Evolutionary conservation across 2,329 filamentous ascomycete genomes (phyloP), one percentile per base, ranked within the genome.

Genomic region (Verticillium klebahnii): DNA sequence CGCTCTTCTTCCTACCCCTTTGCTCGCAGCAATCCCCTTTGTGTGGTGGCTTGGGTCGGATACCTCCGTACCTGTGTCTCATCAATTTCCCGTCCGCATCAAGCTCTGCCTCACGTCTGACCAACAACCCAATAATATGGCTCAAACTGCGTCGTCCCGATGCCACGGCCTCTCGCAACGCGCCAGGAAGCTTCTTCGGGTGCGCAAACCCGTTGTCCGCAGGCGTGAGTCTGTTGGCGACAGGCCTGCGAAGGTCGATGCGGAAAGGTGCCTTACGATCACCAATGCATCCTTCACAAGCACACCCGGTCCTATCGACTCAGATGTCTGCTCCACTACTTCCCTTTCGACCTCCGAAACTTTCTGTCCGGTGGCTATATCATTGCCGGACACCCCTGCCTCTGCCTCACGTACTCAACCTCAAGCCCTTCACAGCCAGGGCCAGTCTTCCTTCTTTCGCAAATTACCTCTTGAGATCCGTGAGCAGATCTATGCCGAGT

Each of bases 401-500:
- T 25, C 6, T 23, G 5, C 45, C 11, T 11, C 45, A 52, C 11
- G 6, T 25, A 5, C 19, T 14, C n/a, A 32, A 19, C 3, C 25
- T 8, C 31, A 31, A 58, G 9, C 19, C 29, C 8, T 17, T 8
- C 54, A 62, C n/a, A 54, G 37, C 32, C 60, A 59, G 9, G 15
- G 32, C 31, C 61, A 63, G 17, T 65, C 63, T 1, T 29, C 23
- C 11, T 60, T 63, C 50, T 65, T 65, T 8, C 55, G 55, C 3
- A 39, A 52, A 9, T 56, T 65, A 7, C 64, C 64, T 9, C 59
- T 56, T 8, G 64, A 65, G 58, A 57, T 65, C 19, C 64, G 64
- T 11, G 37, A 61, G 23, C 63, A 61, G 56, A 64, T 65, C 39
- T 64, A 64, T 19, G 19, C 6, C 9, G 59, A 64, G 36, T 64